Percentiles rank a stretch among this genome's conserved stretches.
These are phyloP conservation scores for Colletotrichum echinochloae DNA, from an alignment of 2,329 filamentous ascomycete genomes.

Conservation along the genomic window DNA sequence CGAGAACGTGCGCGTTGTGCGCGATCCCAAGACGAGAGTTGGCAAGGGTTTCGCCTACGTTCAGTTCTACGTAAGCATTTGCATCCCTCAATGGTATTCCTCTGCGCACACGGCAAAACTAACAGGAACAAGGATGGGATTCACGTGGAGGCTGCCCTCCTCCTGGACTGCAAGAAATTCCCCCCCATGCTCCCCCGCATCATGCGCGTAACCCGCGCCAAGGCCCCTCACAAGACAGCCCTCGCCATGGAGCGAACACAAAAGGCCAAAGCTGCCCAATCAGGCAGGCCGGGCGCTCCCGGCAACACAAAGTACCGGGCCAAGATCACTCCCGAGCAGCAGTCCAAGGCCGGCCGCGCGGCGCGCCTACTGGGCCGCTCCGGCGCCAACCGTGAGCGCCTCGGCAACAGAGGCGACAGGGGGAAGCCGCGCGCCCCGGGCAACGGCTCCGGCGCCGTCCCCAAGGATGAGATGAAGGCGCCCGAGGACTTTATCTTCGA, in stretches of 20 bases:
- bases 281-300: conserved; percentile 41
- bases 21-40: conserved; percentile 89
- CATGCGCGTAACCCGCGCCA: conserved; percentile 88
- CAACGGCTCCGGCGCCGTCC: conserved; percentile 43
- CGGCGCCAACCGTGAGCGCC: conserved; percentile 62
- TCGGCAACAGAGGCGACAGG: conserved; percentile 42
- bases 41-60: conserved; percentile 98
- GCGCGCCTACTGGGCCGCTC: conserved; percentile 79
- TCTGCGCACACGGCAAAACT: neutral
- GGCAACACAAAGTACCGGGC: conserved; percentile 69
- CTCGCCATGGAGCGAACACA: conserved; percentile 64
- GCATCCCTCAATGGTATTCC: neutral
- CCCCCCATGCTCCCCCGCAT: conserved; percentile 92
- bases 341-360: conserved; percentile 79
- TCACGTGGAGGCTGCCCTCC: conserved; percentile 88
- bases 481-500: conserved; percentile 85
- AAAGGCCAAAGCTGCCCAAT: conserved; percentile 50
- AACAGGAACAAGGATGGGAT: conserved; percentile 74
- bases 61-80: conserved; percentile 78
- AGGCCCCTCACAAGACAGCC: conserved; percentile 73
- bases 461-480: conserved; percentile 58
- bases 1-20: conserved; percentile 92
- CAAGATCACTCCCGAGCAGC: conserved; percentile 77
- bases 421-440: conserved; percentile 39
- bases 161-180: conserved; percentile 91